Percentiles rank a stretch among this genome's conserved stretches.
Conservation (phyloP, 2,329 filamentous ascomycete genomes). For the Fusarium secorum region DNA sequence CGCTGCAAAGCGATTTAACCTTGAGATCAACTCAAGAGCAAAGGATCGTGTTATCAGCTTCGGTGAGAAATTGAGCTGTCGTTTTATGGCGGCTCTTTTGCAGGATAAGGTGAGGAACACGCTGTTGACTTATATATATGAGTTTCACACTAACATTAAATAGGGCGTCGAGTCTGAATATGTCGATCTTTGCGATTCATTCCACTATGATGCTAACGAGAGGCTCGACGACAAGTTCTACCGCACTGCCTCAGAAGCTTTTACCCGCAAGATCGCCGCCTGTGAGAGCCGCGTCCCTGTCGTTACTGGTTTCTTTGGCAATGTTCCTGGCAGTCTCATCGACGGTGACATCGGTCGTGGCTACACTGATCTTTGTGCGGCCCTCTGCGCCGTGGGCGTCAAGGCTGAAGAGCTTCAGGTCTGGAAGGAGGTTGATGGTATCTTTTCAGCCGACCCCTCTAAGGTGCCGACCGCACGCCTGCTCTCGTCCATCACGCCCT, state of each 20-base stretch:
- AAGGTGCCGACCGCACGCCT: conserved; percentile 94
- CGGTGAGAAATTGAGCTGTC: conserved; percentile 94
- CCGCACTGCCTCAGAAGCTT: conserved; percentile 65
- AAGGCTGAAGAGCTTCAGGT: conserved; percentile 89
- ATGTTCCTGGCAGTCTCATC: conserved; percentile 88
- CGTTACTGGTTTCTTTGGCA: conserved; percentile 93
- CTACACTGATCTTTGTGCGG: conserved; percentile 96
- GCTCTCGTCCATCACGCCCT: conserved; percentile 87
- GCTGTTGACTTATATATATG: not conserved
- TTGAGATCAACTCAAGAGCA: conserved; percentile 79
- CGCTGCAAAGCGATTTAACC: conserved; percentile 70
- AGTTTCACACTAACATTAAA: conserved; percentile 38
- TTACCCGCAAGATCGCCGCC: conserved; percentile 69
- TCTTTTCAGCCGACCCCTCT: conserved; percentile 83
- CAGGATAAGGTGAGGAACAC: conserved; percentile 68
- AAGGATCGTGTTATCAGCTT: conserved; percentile 92
- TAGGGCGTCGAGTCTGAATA: conserved; percentile 85
- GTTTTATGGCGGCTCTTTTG: conserved; percentile 86
- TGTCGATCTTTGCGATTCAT: conserved; percentile 84
- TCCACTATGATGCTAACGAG: conserved; percentile 70
- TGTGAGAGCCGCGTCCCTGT: conserved; percentile 77
- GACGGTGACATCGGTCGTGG: conserved; percentile 90
- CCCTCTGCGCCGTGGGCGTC: conserved; percentile 88
- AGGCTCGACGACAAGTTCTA: conserved; percentile 76
- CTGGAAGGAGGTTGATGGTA: conserved; percentile 99